These are phyloP conservation scores for Colletotrichum aenigma DNA, from an alignment of 2,329 filamentous ascomycete species.

Conservation along the genomic window DNA sequence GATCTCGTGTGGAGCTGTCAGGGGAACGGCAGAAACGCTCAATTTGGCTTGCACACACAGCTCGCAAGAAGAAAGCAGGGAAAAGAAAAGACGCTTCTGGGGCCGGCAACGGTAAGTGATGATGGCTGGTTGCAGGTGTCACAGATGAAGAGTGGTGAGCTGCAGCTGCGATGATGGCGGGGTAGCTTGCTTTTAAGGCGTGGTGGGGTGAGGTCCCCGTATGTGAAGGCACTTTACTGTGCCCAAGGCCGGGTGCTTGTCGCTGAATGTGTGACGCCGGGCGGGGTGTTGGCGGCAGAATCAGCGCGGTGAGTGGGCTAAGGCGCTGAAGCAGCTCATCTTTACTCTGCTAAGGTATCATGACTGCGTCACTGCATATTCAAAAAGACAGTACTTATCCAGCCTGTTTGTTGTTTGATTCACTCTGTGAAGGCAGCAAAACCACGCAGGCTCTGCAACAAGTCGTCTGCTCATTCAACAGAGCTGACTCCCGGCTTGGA, in stretches of 20 bases:
- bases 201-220: conserved; percentile 10
- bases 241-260: background rate
- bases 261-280: background rate
- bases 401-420: background rate
- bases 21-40: background rate
- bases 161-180: conserved; percentile 9
- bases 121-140: background rate
- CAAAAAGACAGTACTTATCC: background rate
- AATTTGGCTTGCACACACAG: background rate
- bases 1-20: background rate
- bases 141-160: background rate
- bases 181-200: conserved; percentile 12
- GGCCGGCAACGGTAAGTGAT: background rate
- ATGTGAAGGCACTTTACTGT: background rate
- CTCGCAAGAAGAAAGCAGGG: background rate
- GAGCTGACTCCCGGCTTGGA: background rate
- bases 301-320: background rate
- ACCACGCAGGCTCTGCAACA: background rate
- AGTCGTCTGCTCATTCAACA: background rate
- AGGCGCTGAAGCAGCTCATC: background rate
- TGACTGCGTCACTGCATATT: background rate
- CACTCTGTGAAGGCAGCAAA: background rate
- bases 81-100: background rate
- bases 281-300: background rate
- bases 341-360: background rate